Evolutionary conservation across 345 rosid species (phyloP).

Genomic region (Camelina hispida): DNA sequence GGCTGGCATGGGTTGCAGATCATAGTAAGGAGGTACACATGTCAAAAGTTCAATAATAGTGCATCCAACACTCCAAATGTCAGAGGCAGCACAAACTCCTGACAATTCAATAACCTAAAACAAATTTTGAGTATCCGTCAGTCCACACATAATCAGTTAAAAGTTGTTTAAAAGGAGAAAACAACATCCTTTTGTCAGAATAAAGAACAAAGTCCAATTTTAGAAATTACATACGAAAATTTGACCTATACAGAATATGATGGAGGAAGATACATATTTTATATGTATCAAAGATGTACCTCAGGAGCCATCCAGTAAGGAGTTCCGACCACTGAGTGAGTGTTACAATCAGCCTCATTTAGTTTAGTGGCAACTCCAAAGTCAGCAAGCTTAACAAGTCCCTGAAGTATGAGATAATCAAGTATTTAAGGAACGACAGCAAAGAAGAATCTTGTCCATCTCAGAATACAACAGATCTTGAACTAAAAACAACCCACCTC

Average conservation of each 20-base stretch:
- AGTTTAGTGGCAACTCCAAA: slow-evolving; percentile 99
- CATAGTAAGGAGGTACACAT: slow-evolving; percentile 97
- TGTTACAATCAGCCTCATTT: slow-evolving; percentile 96
- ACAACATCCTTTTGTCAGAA: slow-evolving; percentile 2
- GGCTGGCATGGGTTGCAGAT: slow-evolving; percentile 99
- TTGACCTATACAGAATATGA: slow-evolving; percentile 5
- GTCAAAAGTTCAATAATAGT: slow-evolving; percentile 97
- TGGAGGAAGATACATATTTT: neutral
- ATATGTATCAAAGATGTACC: slow-evolving; percentile 60
- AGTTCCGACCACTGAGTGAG: slow-evolving; percentile 99
- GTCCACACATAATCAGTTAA: slow-evolving; percentile 20
- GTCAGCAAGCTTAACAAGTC: slow-evolving; percentile 99
- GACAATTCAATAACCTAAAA: slow-evolving; percentile 97
- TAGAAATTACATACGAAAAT: slow-evolving; percentile 5
- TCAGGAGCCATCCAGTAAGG: slow-evolving; percentile 99
- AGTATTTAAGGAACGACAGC: slow-evolving; percentile 23
- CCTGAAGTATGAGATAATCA: slow-evolving; percentile 54
- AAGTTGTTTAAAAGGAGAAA: neutral
- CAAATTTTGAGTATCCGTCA: slow-evolving; percentile 16
- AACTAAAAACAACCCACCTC: slow-evolving; percentile 61
- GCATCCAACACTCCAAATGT: slow-evolving; percentile 99
- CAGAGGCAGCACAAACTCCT: slow-evolving; percentile 99
- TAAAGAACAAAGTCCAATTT: slow-evolving; percentile 11
- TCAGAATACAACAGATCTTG: slow-evolving; percentile 21
- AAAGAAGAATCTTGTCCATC: slow-evolving; percentile 23